phyloP scores from a whole-genome alignment of 176 grass and related monocot genomes.

The Alopecurus myosuroides region DNA sequence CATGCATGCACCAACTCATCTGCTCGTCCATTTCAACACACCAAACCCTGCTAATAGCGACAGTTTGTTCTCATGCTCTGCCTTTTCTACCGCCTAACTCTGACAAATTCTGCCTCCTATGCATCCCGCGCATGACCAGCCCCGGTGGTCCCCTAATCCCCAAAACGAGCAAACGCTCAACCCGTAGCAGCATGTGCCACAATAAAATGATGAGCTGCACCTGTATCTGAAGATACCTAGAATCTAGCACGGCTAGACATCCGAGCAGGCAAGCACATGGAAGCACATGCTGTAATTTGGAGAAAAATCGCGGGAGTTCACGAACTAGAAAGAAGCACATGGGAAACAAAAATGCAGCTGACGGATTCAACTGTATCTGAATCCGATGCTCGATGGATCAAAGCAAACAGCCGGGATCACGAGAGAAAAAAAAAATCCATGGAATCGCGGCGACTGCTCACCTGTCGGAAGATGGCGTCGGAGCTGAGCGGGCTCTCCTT shows the following conservation, averaged over 20 bases:
- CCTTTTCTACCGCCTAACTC: background rate
- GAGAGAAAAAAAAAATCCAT: background rate
- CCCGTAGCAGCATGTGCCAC: background rate
- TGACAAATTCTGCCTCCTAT: constrained; percentile 22
- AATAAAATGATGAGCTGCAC: background rate
- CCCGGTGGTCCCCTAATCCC: constrained; percentile 1
- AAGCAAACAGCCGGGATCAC: background rate
- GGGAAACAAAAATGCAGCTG: background rate
- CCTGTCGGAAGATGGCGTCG: constrained; percentile 89
- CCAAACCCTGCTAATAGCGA: constrained; percentile 1
- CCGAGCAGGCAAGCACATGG: background rate
- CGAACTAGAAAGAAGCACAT: background rate
- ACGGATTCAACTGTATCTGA: background rate
- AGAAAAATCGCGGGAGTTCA: background rate
- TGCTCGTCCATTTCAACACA: background rate
- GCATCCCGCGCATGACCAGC: background rate
- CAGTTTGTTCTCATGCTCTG: constrained; percentile 12
- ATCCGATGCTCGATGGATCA: background rate
- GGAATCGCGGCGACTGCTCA: constrained; percentile 4
- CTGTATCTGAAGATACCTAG: background rate
- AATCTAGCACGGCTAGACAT: background rate
- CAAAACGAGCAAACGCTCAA: constrained; percentile 29
- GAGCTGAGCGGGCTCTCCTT: constrained; percentile 95
- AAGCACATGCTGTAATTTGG: background rate
- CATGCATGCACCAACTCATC: background rate